Base-by-base conservation (phyloP, 495 filamentous ascomycete genomes). In the Neurospora discreta region DNA sequence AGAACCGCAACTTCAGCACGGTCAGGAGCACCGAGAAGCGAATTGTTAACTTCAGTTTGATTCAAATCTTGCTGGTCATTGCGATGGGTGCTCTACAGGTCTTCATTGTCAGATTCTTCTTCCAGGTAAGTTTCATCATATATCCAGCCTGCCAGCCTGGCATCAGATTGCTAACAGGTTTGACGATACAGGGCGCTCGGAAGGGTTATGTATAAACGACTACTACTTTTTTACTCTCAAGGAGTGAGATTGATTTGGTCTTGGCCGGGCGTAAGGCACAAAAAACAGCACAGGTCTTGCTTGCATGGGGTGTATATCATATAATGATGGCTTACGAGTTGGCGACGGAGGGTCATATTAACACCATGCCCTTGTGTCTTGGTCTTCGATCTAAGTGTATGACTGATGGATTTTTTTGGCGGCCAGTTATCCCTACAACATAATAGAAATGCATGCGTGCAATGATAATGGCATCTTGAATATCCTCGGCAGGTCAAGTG, bases 1-100 rank as follows among this genome's bases (percentile, higher is more conserved):
- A 99, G 85, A 98, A 99, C 85, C 89, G 96, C 67, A 99, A 99
- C 81, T 97, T 98, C 83, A 97, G 93, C 82, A 99, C 96, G 6
- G 96, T 99, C 70, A 87, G 93, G 79, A 97, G 93, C 82, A 99
- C 96, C 39, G 96, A 99, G 85, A 87, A 86, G 74, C 86, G 96
- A 60, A 98, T 99, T 75, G 95, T 97, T 83, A 98, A 98, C 80
- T 98, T 99, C 83, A 97, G 92, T 77, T 85, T 99, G 67, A 91
- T 98, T 71, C 96, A 99, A 84, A 89, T 90, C 73, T 83, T 89
- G 73, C 89, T 98, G 88, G 95, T 98, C 87, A 87, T 98, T 74
- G 91, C 90, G 52, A 99, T 99, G 96, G 95, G 94, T 36, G 94
- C 89, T 39, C 83, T 99, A 79, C 96, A 99, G 84, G 96, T 99